Evolutionary conservation across 371 early-diverging fungal genomes (phyloP), one percentile per base, ranked within the genome.

Genomic region (Haplosporangium sp.): DNA sequence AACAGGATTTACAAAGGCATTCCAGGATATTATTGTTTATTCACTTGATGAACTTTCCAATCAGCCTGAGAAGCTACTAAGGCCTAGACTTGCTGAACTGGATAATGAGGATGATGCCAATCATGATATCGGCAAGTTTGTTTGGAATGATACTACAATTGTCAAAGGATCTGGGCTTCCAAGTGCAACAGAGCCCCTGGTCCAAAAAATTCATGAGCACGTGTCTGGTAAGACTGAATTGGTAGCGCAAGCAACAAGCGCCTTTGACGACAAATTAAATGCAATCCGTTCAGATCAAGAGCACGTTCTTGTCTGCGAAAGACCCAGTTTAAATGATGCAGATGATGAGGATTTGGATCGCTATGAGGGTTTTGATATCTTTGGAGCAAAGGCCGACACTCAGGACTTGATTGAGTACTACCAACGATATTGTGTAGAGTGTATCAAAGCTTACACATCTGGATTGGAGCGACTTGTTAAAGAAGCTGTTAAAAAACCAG

Each of bases 61-160:
- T 0, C 88, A 89, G 39, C 87, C 87, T 2, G 65, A 74, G 10
- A 61, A 60, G 37, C 27, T 76, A 44, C 62, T 89, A 0, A 83
- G 86, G 65, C 81, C 82, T 17, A 52, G 79, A 13, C 60, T 85
- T 17, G 84, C 75, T 9, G 77, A 79, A 11, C 59, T 79, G 53
- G 81, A 79, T 35, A 38, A 42, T 2, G 62, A 67, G 8, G 72
- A 69, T 0, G 74, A 74, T 34, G 65, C 74, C 3, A 74, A 79
- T 17, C 81, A 71, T 5, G 72, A 79, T 50, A 56, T 79, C 52
- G 81, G 81, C 20, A 66, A 44, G 39, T 79, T 74, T 64, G 17
- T 79, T 13, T 79, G 81, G 81, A 61, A 79, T 37, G 74, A 74
- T 50, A 15, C 48, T 0, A 47, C 65, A 0, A 27, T 61, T 15